phyloP scores from a whole-genome alignment of 306 rosid species.

The Elaeagnus macrophylla region DNA sequence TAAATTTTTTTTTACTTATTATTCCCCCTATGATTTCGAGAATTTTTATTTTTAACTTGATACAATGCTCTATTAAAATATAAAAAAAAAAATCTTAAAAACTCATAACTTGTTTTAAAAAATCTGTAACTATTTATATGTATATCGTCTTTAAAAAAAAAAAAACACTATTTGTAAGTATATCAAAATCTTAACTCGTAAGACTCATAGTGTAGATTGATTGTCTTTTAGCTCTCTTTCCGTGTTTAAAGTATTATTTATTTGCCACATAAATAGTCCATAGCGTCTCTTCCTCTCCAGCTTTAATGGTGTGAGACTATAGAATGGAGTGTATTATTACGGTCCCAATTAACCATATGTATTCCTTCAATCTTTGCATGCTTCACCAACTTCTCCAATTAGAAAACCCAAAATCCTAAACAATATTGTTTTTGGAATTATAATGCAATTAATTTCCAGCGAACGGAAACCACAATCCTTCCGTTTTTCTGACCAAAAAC shows the following conservation, averaged over 20 bases:
- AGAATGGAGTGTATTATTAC: slow-evolving; percentile 22
- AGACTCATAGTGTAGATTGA: background rate
- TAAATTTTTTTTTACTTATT: too few relatives aligned
- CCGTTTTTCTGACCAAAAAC: slow-evolving; percentile 1
- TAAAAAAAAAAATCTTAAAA: too few relatives aligned
- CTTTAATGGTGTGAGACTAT: slow-evolving; percentile 41
- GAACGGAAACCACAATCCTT: slow-evolving; percentile 8
- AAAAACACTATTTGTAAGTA: too few relatives aligned
- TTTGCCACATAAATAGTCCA: slow-evolving; percentile 7
- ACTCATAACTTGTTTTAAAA: too few relatives aligned
- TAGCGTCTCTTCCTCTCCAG: slow-evolving; percentile 34
- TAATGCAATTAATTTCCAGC: slow-evolving; percentile 13
- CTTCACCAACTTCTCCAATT: slow-evolving; percentile 35
- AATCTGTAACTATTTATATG: too few relatives aligned
- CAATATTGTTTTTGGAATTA: slow-evolving; percentile 6
- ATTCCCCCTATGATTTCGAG: too few relatives aligned
- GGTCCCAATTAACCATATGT: slow-evolving; percentile 28
- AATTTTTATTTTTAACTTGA: too few relatives aligned
- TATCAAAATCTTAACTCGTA: too few relatives aligned
- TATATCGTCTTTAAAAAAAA: too few relatives aligned
- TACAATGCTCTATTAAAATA: too few relatives aligned
- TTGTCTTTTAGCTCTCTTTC: slow-evolving; percentile 1
- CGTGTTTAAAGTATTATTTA: background rate
- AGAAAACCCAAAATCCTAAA: slow-evolving; percentile 12
- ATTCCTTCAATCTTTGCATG: slow-evolving; percentile 50